A percentile compares a stretch with the other conserved stretches of the same genome.
These are phyloP conservation scores for Conidiobolus incongruus DNA, from an alignment of 371 early-diverging fungal species.

Conservation along the genomic window DNA sequence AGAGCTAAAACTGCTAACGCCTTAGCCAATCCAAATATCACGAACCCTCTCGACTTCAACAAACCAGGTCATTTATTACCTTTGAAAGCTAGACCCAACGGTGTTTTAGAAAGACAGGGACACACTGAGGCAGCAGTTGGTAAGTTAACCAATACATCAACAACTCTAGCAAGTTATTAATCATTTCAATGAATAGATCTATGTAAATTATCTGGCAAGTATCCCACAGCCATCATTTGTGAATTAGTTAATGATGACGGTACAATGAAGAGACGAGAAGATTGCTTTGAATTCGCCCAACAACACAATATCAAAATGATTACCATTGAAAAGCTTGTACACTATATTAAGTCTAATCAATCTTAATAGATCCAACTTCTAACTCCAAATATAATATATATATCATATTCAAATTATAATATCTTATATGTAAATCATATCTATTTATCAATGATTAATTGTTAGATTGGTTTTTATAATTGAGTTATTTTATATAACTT, in stretches of 20 bases:
- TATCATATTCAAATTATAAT: background rate
- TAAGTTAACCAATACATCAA: constrained; percentile 3
- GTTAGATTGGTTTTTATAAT: too few relatives aligned
- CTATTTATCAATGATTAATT: too few relatives aligned
- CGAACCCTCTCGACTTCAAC: constrained; percentile 42
- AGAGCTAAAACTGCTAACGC: constrained; percentile 56
- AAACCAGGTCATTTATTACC: constrained; percentile 92
- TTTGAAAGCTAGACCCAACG: constrained; percentile 52
- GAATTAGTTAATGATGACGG: constrained; percentile 87
- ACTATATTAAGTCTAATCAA: too few relatives aligned
- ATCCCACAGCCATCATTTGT: constrained; percentile 72
- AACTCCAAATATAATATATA: background rate
- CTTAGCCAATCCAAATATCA: constrained; percentile 42
- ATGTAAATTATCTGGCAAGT: constrained; percentile 54
- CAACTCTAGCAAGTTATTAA: background rate
- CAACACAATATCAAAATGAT: constrained; percentile 65
- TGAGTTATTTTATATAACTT: too few relatives aligned
- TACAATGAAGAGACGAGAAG: constrained; percentile 81
- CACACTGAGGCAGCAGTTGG: constrained; percentile 83
- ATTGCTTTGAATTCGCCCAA: constrained; percentile 58
- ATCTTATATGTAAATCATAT: background rate
- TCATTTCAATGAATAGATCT: constrained; percentile 28
- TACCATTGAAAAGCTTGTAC: constrained; percentile 65
- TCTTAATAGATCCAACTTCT: too few relatives aligned
- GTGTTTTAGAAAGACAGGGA: too few relatives aligned